Conservation (phyloP, 2,329 filamentous ascomycete genomes). For the Arachnomyces sp. region DNA sequence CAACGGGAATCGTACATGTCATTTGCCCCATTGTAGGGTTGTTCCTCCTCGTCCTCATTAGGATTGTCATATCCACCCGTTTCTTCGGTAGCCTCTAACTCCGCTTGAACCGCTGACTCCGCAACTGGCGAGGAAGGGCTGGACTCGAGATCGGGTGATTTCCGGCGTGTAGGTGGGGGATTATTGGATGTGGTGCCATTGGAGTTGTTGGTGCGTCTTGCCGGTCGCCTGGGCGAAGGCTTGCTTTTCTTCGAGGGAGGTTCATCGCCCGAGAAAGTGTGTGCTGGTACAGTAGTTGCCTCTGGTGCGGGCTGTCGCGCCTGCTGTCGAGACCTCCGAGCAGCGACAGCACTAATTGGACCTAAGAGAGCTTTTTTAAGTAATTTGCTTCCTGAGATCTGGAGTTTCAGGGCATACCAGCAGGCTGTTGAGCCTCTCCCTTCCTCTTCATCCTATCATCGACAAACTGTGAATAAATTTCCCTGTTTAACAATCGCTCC, state of each 20-base stretch:
- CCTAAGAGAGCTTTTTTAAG: constrained; percentile 15
- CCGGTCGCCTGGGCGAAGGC: constrained; percentile 18
- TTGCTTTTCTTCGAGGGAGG: constrained; percentile 30
- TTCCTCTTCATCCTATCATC: constrained; percentile 27
- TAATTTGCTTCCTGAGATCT: not conserved
- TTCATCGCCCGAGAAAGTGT: constrained; percentile 17
- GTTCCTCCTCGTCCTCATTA: constrained; percentile 2
- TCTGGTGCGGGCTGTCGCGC: constrained; percentile 18
- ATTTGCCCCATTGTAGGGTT: constrained; percentile 2
- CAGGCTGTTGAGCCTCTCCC: constrained; percentile 27
- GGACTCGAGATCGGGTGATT: too few species aligned
- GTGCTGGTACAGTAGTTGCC: constrained; percentile 14
- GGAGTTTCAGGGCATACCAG: constrained; percentile 19
- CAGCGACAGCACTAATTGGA: constrained; percentile 35
- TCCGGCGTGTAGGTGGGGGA: too few species aligned
- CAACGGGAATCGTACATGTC: constrained; percentile 1
- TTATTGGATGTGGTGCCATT: constrained; percentile 14
- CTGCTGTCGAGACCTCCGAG: constrained; percentile 34
- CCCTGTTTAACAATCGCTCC: too few species aligned
- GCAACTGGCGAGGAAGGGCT: too few species aligned
- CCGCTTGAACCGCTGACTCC: too few species aligned
- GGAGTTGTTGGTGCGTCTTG: constrained; percentile 9
- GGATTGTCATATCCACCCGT: not conserved
- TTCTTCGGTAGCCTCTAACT: not conserved
- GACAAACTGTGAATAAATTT: too few species aligned